These are phyloP conservation scores for Pseudogymnoascus sp. DNA, from an alignment of 2,329 filamentous ascomycete species.

Conservation along the genomic window DNA sequence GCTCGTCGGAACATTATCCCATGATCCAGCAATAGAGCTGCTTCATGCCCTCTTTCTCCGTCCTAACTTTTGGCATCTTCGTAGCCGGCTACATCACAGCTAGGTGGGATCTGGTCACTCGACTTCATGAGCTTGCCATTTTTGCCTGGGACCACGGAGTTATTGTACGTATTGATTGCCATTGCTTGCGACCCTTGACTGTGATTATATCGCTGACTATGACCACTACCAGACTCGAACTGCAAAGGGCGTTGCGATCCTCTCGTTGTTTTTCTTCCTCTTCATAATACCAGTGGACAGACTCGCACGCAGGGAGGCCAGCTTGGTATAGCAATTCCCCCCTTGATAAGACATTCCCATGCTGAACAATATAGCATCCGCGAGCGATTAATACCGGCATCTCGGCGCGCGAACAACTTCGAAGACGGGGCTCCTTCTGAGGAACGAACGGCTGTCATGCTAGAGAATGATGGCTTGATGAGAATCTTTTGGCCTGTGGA, in stretches of 20 bases:
- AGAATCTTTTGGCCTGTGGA: slow-evolving; percentile 98
- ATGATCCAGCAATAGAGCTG: slow-evolving; percentile 22
- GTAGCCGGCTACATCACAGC: slow-evolving; percentile 99
- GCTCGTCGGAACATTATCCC: slow-evolving; percentile 1
- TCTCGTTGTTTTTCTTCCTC: slow-evolving; percentile 77
- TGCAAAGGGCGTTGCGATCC: slow-evolving; percentile 71
- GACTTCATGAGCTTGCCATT: slow-evolving; percentile 90
- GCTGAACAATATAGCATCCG: slow-evolving; percentile 56
- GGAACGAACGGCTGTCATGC: slow-evolving; percentile 45
- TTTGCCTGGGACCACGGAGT: slow-evolving; percentile 99
- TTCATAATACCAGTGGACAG: slow-evolving; percentile 77
- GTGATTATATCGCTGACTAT: slow-evolving; percentile 10
- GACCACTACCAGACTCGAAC: slow-evolving; percentile 59
- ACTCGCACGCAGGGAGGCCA: slow-evolving; percentile 71
- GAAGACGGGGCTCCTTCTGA: slow-evolving; percentile 88
- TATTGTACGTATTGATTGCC: slow-evolving; percentile 54
- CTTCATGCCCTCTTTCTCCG: slow-evolving; percentile 92
- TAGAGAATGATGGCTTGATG: slow-evolving; percentile 80
- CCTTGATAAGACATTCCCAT: slow-evolving; percentile 18
- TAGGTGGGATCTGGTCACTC: slow-evolving; percentile 95
- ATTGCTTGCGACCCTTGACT: background rate
- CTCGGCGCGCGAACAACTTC: slow-evolving; percentile 90
- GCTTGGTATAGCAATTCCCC: slow-evolving; percentile 52
- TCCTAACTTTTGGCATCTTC: slow-evolving; percentile 94
- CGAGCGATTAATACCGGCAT: slow-evolving; percentile 69